These are phyloP conservation scores for Acacia acuminata DNA, from an alignment of 306 rosid genomes.

Conservation along the genomic window DNA sequence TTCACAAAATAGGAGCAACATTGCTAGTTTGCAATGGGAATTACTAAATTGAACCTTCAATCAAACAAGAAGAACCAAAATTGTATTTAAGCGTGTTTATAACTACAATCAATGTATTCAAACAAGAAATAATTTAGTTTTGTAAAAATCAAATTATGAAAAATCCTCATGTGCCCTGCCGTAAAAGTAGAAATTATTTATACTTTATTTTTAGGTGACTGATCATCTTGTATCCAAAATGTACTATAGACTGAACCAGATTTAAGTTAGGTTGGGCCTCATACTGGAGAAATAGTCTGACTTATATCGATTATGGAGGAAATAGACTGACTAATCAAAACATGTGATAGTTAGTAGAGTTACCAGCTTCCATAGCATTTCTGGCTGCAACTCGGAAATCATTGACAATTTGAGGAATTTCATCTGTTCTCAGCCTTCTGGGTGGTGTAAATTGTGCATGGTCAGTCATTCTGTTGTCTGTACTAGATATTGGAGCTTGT, in stretches of 20 bases:
- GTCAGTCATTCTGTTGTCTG: neutral
- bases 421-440: neutral
- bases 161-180: too few species aligned
- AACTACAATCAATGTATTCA: neutral
- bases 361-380: slow-evolving; percentile 41
- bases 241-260: too few species aligned
- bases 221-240: too few species aligned
- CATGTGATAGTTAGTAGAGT: slow-evolving; percentile 24
- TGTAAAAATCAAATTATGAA: neutral
- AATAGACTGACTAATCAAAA: neutral
- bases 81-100: too few species aligned
- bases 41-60: too few species aligned
- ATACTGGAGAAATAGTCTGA: too few species aligned
- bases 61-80: too few species aligned
- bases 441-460: neutral
- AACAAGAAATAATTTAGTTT: neutral
- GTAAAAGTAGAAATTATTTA: too few species aligned
- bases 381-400: neutral
- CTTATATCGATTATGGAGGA: neutral
- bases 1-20: too few species aligned
- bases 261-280: too few species aligned
- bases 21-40: too few species aligned
- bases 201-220: too few species aligned
- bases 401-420: neutral
- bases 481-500: neutral